A percentile compares a stretch with the other conserved stretches of the same genome.
phyloP scores from a whole-genome alignment of 208 protist species.

The Strigomonas culicis region DNA sequence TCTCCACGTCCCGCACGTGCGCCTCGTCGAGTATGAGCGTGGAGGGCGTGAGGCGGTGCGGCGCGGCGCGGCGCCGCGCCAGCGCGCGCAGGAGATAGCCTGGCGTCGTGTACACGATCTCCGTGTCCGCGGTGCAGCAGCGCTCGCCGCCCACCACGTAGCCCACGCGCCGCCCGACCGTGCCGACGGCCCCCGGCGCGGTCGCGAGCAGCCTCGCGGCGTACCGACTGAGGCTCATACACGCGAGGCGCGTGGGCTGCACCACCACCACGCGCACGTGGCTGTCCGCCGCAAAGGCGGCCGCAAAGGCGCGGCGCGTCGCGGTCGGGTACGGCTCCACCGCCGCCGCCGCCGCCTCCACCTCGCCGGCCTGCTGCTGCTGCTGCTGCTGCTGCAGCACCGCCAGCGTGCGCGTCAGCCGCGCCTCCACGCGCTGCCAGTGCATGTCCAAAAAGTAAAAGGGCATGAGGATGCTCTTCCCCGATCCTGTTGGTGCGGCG shows the following conservation, averaged over 20 bases:
- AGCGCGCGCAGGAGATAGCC: constrained; percentile 62
- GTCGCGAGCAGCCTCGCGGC: constrained; percentile 21
- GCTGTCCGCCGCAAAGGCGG: constrained; percentile 38
- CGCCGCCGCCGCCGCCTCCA: constrained; percentile 7
- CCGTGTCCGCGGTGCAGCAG: constrained; percentile 40
- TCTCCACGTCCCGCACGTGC: constrained; percentile 69
- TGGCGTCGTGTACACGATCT: constrained; percentile 77
- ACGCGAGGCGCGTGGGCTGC: constrained; percentile 78
- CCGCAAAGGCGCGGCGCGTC: constrained; percentile 27
- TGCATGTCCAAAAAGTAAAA: constrained; percentile 68
- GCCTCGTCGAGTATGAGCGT: constrained; percentile 78
- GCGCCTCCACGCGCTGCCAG: constrained; percentile 40
- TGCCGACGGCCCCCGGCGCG: not conserved
- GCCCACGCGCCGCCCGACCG: constrained; percentile 56
- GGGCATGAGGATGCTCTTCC: constrained; percentile 69
- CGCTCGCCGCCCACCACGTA: constrained; percentile 65
- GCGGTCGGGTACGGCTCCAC: constrained; percentile 1
- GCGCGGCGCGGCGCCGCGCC: constrained; percentile 2
- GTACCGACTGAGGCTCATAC: constrained; percentile 57
- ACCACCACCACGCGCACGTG: constrained; percentile 71
- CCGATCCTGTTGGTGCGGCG: constrained; percentile 55
- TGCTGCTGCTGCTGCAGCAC: not conserved
- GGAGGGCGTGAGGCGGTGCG: constrained; percentile 33
- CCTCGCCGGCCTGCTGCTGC: not conserved
- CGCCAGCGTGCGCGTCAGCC: constrained; percentile 22